Percentiles rank a stretch among this genome's conserved stretches.
These are phyloP conservation scores for Globisporangium spinosum DNA, from an alignment of 352 stramenopile species.

Conservation along the genomic window DNA sequence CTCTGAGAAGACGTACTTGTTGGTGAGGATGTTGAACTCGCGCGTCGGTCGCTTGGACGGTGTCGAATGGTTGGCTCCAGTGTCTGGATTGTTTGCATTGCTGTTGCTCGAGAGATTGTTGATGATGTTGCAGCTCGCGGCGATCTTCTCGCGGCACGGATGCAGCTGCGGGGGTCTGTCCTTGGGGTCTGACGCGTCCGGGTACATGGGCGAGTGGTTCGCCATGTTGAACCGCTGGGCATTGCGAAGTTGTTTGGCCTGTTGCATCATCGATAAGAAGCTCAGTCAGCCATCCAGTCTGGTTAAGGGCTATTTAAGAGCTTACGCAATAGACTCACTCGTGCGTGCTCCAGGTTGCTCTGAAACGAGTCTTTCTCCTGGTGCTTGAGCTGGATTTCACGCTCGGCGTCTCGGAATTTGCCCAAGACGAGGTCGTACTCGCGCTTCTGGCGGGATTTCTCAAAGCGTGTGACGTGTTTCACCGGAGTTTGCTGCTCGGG, in stretches of 20 bases:
- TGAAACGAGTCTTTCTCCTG: conserved; percentile 35
- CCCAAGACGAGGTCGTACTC: conserved; percentile 67
- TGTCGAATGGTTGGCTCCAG: conserved; percentile 4
- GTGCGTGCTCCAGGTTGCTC: conserved; percentile 35
- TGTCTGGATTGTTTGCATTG: not conserved
- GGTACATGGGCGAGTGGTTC: conserved; percentile 54
- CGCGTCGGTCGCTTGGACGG: conserved; percentile 36
- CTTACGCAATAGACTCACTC: conserved; percentile 19
- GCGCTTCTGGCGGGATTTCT: conserved; percentile 64
- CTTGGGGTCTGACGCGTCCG: conserved; percentile 39
- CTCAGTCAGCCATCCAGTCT: not conserved
- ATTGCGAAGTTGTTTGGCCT: conserved; percentile 60
- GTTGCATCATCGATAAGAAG: not conserved
- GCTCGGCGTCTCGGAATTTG: conserved; percentile 62
- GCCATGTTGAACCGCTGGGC: conserved; percentile 68
- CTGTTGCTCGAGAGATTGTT: conserved; percentile 36
- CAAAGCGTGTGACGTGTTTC: conserved; percentile 63
- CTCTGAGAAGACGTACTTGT: conserved; percentile 40
- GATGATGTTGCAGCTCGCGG: conserved; percentile 59
- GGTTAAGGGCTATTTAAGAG: not conserved
- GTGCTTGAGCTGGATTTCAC: conserved; percentile 29
- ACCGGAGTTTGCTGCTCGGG: conserved; percentile 50
- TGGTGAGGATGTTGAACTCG: conserved; percentile 75
- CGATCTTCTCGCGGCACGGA: conserved; percentile 32
- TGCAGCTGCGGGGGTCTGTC: conserved; percentile 34